phyloP scores from a whole-genome alignment of 192 early-diverging fungal species.

The Coemansia sp. region DNA sequence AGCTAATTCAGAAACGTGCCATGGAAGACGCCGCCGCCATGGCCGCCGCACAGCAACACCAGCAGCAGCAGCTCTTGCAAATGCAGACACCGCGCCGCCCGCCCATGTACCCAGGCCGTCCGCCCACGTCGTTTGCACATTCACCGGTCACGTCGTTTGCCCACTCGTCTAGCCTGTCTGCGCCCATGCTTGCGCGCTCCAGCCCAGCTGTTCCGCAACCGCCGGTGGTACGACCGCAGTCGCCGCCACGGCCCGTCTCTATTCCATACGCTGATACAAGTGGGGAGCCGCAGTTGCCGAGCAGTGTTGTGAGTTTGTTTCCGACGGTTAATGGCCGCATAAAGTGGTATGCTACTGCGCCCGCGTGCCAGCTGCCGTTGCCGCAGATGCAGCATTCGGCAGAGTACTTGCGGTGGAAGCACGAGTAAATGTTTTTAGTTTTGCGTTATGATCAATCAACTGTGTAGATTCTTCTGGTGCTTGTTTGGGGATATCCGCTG shows the following conservation, averaged over 20 bases:
- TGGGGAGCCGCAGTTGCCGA: conserved; percentile 24
- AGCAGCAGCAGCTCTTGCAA: conserved; percentile 14
- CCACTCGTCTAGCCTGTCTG: background rate
- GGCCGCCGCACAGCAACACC: conserved; percentile 11
- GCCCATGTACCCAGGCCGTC: conserved; percentile 12
- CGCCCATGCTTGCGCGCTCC: background rate
- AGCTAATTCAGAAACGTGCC: conserved; percentile 46
- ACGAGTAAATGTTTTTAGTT: background rate
- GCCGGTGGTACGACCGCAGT: conserved; percentile 9
- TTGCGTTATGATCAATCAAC: no score
- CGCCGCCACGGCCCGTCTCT: background rate
- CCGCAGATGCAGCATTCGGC: conserved; percentile 20
- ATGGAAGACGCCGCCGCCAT: conserved; percentile 40
- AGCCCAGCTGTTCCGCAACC: background rate
- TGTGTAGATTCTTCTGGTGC: no score
- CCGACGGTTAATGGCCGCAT: conserved; percentile 30
- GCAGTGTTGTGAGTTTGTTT: conserved; percentile 34
- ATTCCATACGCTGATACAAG: conserved; percentile 23
- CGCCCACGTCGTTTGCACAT: conserved; percentile 4
- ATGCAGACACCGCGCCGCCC: conserved; percentile 8
- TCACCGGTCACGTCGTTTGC: background rate
- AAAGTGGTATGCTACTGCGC: conserved; percentile 44
- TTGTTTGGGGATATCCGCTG: no score
- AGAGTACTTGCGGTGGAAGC: conserved; percentile 31
- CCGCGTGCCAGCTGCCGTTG: conserved; percentile 3